Evolutionary conservation across 2,329 filamentous ascomycete genomes (phyloP), one percentile per base, ranked within the genome.

Genomic region (Beauveria bassiana): DNA sequence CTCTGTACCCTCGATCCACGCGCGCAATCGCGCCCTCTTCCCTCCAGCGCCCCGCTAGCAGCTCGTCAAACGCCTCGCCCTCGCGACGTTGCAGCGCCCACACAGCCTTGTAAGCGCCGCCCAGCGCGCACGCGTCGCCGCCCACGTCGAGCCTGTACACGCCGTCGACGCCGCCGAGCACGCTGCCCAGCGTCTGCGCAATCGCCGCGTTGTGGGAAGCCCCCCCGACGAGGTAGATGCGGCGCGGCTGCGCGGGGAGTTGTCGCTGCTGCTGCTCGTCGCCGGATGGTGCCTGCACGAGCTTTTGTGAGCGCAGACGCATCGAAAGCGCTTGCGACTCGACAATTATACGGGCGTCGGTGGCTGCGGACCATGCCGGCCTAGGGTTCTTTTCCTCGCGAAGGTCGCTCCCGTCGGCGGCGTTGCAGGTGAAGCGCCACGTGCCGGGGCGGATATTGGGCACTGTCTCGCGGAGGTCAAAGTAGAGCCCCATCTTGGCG

Each of bases 241-340:
- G 83, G 58, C 91, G 85, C 3, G 93, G 93, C 73, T 98, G 93
- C 0, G 92, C 81, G 1, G 93, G 93, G 0, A 96, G 78, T 72
- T 71, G 2, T 68, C 67, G 49, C 69, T 76, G 52, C 6, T 9
- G 34, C 20, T 16, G 47, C 7, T 24, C 20, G 38, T 8, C 38
- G 31, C 2, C 3, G 26, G 18, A 12, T 3, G 84, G 81, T 67
- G 75, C 75, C 67, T 81, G 76, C 3, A 96, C 91, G 8, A 97
- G 86, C 38, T 83, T 86, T 62, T 87, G 86, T 18, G 90, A 92
- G 47, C 95, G 90, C 28, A 98, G 85, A 3, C 93, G 89, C 73
- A 97, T 88, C 7, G 90, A 96, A 9, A 99, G 85, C 55, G 96
- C 87, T 73, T 99, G 95, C n/a, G 90, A 95, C 78, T 99, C 95